A percentile compares a stretch with the other conserved stretches of the same genome.
Evolutionary conservation across 495 filamentous ascomycete genomes (phyloP).

Genomic region (Trichoderma virens): DNA sequence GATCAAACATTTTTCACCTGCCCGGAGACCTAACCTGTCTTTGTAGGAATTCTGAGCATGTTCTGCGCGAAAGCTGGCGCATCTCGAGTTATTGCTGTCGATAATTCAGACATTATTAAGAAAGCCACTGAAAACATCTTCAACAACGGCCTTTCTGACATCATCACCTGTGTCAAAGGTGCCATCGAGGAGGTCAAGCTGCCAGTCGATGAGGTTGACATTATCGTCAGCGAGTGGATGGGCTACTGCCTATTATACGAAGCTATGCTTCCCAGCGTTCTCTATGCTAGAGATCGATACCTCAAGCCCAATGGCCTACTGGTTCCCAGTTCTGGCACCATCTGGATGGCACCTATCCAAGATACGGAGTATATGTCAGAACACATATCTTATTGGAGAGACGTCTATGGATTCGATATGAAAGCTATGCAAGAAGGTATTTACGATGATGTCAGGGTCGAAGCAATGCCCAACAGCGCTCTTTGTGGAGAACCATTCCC

Average conservation of each 20-base stretch:
- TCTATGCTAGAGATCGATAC: conserved; percentile 90
- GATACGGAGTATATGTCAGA: conserved; percentile 87
- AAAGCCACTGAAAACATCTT: conserved; percentile 89
- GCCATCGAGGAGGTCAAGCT: conserved; percentile 94
- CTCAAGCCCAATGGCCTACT: conserved; percentile 77
- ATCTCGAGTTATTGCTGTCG: conserved; percentile 89
- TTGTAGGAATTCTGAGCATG: conserved; percentile 56
- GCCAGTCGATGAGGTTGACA: conserved; percentile 86
- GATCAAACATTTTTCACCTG: too few species aligned
- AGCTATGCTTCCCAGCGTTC: conserved; percentile 94
- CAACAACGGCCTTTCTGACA: conserved; percentile 70
- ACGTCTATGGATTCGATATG: conserved; percentile 98
- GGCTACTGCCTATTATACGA: conserved; percentile 98
- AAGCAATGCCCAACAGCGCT: conserved; percentile 68
- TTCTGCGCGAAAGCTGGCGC: conserved; percentile 93
- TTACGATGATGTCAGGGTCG: conserved; percentile 75
- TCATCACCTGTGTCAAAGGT: conserved; percentile 86
- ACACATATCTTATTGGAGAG: conserved; percentile 92
- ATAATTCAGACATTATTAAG: conserved; percentile 94
- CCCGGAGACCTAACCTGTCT: conserved; percentile 6
- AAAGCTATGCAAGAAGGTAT: conserved; percentile 78
- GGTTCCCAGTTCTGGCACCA: conserved; percentile 82
- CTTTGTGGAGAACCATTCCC: conserved; percentile 71
- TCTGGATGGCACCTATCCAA: conserved; percentile 82
- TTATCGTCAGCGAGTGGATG: conserved; percentile 99